Conservation (phyloP, 495 filamentous ascomycete species). For the Delitschia confertaspora region DNA sequence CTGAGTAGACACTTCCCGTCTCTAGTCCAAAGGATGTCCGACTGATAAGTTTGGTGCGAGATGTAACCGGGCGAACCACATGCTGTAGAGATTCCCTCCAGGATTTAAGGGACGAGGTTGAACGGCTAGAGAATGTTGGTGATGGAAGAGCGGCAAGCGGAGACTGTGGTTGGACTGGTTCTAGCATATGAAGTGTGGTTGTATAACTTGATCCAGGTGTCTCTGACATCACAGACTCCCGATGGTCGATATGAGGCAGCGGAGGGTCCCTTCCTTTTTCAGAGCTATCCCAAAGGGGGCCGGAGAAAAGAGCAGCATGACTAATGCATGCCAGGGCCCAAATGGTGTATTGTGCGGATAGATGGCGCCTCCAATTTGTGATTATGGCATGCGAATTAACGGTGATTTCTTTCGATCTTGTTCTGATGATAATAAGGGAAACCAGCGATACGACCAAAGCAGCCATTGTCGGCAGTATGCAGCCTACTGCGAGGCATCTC, state of each 20-base stretch:
- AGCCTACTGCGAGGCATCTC: conserved; percentile 8
- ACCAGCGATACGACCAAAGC: conserved; percentile 16
- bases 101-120: conserved; percentile 22
- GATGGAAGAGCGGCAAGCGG: conserved; percentile 22
- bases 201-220: conserved; percentile 12
- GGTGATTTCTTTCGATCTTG: conserved; percentile 2
- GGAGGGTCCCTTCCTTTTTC: neutral
- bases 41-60: conserved; percentile 25
- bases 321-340: conserved; percentile 16
- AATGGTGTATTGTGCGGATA: conserved; percentile 11
- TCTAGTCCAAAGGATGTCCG: conserved; percentile 16
- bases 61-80: conserved; percentile 28
- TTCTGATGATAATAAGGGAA: conserved; percentile 17
- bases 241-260: conserved; percentile 1
- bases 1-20: conserved; percentile 16
- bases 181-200: conserved; percentile 10
- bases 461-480: conserved; percentile 5
- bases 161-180: conserved; percentile 8
- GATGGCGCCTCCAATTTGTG: conserved; percentile 3
- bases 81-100: conserved; percentile 27
- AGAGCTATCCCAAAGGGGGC: conserved; percentile 2
- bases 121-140: conserved; percentile 20
- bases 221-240: conserved; percentile 25
- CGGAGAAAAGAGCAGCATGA: conserved; percentile 17
- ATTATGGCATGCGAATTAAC: conserved; percentile 1